These are phyloP conservation scores for Trametes meyenii DNA, from an alignment of 768 basidiomycete species.

Conservation along the genomic window DNA sequence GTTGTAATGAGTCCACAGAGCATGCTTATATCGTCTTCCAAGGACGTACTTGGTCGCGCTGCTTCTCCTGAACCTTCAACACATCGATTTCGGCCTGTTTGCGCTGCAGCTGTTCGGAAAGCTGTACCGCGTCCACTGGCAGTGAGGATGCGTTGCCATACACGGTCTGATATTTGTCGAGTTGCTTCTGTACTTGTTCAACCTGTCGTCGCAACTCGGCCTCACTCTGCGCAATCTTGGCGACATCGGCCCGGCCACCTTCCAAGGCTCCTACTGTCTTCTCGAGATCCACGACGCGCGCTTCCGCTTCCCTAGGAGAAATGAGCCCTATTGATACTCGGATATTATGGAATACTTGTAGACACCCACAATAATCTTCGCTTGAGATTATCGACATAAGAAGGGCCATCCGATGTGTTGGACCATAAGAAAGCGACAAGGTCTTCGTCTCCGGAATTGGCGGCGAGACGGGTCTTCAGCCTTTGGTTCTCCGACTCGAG, in stretches of 20 bases:
- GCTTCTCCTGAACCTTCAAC: slow-evolving; percentile 62
- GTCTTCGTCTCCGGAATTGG: slow-evolving; percentile 68
- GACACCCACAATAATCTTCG: slow-evolving; percentile 55
- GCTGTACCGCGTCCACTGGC: slow-evolving; percentile 51
- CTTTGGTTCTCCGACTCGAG: slow-evolving; percentile 74
- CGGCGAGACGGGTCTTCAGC: slow-evolving; percentile 77
- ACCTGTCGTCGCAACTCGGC: slow-evolving; percentile 54
- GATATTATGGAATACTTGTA: neutral
- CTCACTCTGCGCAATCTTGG: slow-evolving; percentile 51
- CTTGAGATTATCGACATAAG: slow-evolving; percentile 56
- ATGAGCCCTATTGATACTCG: neutral
- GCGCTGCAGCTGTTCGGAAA: slow-evolving; percentile 57
- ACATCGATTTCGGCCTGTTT: slow-evolving; percentile 71
- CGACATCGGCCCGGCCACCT: slow-evolving; percentile 55
- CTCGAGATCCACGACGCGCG: slow-evolving; percentile 53
- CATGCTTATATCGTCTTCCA: neutral
- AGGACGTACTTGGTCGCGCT: slow-evolving; percentile 62
- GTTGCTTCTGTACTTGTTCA: slow-evolving; percentile 44
- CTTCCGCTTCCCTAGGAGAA: slow-evolving; percentile 52
- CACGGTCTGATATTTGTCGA: slow-evolving; percentile 63
- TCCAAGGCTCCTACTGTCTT: slow-evolving; percentile 49
- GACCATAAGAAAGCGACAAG: slow-evolving; percentile 70
- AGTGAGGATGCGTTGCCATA: slow-evolving; percentile 59
- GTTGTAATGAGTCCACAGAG: neutral
- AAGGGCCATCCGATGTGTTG: slow-evolving; percentile 51